phyloP scores from a whole-genome alignment of 768 basidiomycete species.

The Tylopilus rubrobrunneus region DNA sequence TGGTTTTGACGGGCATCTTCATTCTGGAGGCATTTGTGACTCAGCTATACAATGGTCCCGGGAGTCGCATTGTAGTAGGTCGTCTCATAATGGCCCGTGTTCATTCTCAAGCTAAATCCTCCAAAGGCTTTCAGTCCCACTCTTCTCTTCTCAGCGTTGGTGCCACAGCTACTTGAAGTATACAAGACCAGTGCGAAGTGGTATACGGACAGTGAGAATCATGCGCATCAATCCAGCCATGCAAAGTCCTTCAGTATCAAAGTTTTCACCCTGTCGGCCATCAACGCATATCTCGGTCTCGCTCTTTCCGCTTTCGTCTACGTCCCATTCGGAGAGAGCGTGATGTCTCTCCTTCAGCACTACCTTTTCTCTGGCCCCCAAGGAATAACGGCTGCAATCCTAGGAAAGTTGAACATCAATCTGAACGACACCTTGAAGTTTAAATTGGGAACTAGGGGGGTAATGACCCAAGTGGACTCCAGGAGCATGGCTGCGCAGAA shows the following conservation, averaged over 20 bases:
- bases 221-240: slow-evolving; percentile 73
- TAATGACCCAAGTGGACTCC: slow-evolving; percentile 7
- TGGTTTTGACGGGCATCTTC: slow-evolving; percentile 77
- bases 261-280: slow-evolving; percentile 81
- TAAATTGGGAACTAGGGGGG: slow-evolving; percentile 20
- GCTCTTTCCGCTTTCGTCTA: slow-evolving; percentile 93
- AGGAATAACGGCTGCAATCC: slow-evolving; percentile 8
- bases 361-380: slow-evolving; percentile 25
- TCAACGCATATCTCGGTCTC: slow-evolving; percentile 91
- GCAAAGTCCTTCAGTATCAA: slow-evolving; percentile 82
- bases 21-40: slow-evolving; percentile 89
- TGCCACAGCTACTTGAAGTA: slow-evolving; percentile 73
- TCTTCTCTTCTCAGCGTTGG: slow-evolving; percentile 71
- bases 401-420: slow-evolving; percentile 23
- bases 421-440: slow-evolving; percentile 28
- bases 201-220: slow-evolving; percentile 90
- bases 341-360: slow-evolving; percentile 56
- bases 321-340: slow-evolving; percentile 85
- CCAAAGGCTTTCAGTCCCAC: slow-evolving; percentile 76
- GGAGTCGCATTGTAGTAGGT: slow-evolving; percentile 72
- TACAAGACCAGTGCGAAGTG: slow-evolving; percentile 66
- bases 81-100: neutral
- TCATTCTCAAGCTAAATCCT: neutral
- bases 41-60: slow-evolving; percentile 84
- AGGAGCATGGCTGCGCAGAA: slow-evolving; percentile 15